A percentile compares a stretch with the other conserved stretches of the same genome.
Evolutionary conservation across 78 protist species (phyloP).

Genomic region (Reticulomyxa filosa): DNA sequence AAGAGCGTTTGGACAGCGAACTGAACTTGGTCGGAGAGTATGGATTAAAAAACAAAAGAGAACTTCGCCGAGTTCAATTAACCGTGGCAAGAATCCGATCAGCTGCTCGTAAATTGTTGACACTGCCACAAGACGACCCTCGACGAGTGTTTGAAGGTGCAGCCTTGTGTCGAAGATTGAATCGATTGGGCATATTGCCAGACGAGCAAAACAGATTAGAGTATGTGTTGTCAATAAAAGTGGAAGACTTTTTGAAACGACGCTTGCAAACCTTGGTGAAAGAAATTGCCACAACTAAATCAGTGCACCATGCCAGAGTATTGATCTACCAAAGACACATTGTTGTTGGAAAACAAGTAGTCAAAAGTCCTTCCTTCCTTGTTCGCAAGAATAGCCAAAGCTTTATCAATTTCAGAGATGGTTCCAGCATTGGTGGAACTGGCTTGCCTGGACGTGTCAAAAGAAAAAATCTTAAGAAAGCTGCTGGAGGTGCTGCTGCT

Average conservation of each 20-base stretch:
- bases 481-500: constrained; percentile 16
- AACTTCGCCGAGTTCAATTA: constrained; percentile 88
- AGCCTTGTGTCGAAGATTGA: constrained; percentile 84
- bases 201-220: constrained; percentile 78
- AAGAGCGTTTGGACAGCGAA: constrained; percentile 95
- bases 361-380: constrained; percentile 90
- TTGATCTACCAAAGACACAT: constrained; percentile 94
- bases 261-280: constrained; percentile 95
- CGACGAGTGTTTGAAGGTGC: constrained; percentile 76
- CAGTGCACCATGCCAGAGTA: constrained; percentile 98
- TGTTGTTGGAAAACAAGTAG: constrained; percentile 97
- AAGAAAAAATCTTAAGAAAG: constrained; percentile 32
- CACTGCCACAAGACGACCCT: constrained; percentile 64
- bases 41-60: constrained; percentile 89
- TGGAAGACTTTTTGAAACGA: constrained; percentile 85
- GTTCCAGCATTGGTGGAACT: constrained; percentile 57
- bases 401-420: constrained; percentile 77
- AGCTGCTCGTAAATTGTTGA: constrained; percentile 87
- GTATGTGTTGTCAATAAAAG: constrained; percentile 83
- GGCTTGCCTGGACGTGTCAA: constrained; percentile 86
- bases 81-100: constrained; percentile 86
- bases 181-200: constrained; percentile 76
- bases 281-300: constrained; percentile 77
- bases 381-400: constrained; percentile 89
- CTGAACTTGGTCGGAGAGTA: constrained; percentile 82